Base-by-base conservation (phyloP, 2,329 filamentous ascomycete genomes). In the Hortaea sp. region DNA sequence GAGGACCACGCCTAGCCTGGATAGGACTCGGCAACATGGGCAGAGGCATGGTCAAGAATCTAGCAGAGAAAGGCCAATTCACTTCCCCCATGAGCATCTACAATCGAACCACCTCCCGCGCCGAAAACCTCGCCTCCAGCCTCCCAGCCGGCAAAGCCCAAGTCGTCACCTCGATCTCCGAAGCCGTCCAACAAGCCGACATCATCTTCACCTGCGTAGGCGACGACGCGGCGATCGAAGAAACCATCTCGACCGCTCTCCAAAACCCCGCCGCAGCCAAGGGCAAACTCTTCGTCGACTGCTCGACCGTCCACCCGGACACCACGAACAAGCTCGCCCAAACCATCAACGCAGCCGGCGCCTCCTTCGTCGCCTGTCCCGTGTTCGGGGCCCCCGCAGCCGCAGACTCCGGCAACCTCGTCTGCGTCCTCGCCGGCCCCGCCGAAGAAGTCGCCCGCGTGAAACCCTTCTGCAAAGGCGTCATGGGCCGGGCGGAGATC, bases 21-120 rank as follows among this genome's bases (percentile, higher is more conserved):
- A 79, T 94, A 45, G 88, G 88, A 47, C 75, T 94, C 43, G 88
- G 88, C 44, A 94, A 94, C 64, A 94, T 94, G 80, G 88, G 87
- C 84, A 70, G 54, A 39, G 87, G 83, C 52, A 94, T 94, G 85
- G 79, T 75, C 67, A 84, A 82, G 66, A 95, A 94, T 63, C 72
- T 95, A 34, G 81, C 84, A 7, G 75, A 83, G 59, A 95, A 94
- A 63, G 87, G 79, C 29, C 71, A 77, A 30, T 77, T 89, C 29
- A 73, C 80, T 28, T 75, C 78, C 29, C 85, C 88, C 1, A 69
- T 95, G 10, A 75, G 89, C 47, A 66, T 95, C 50, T 89, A 81
- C 71, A 95, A 95, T 69, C 84, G 88, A 47, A 89, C 85, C 7
- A 69, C 69, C 45, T 70, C 81, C 56, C 78, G 83, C 43, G 73